Percentiles rank a stretch among this genome's conserved stretches.
phyloP scores from a whole-genome alignment of 139 green algal genomes.

The Haematococcus lacustris region DNA sequence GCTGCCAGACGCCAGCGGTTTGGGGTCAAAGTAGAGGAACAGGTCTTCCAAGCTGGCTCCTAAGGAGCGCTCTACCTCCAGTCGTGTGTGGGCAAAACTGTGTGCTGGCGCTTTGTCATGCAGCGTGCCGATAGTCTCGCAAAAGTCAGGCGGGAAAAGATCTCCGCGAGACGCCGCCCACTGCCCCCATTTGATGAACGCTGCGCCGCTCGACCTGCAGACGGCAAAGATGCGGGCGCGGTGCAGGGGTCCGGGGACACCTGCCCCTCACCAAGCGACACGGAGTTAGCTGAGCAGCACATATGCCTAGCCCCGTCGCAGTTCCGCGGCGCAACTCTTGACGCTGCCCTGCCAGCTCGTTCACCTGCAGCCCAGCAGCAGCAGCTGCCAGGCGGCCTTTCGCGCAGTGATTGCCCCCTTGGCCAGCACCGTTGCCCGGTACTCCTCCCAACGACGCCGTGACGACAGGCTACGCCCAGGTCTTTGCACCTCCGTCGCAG shows the following conservation, averaged over 20 bases:
- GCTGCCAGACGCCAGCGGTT: constrained; percentile 81
- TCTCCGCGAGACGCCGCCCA: constrained; percentile 87
- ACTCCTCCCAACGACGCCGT: not conserved
- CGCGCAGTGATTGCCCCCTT: constrained; percentile 19
- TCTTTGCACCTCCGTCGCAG: not conserved
- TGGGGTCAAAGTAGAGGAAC: constrained; percentile 78
- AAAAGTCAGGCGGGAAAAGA: constrained; percentile 91
- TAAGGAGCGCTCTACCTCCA: constrained; percentile 67
- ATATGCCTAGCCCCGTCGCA: not conserved
- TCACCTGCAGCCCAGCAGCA: constrained; percentile 45
- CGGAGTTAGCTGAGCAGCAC: not conserved
- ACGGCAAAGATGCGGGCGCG: not conserved
- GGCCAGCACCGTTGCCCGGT: no score
- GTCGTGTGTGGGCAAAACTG: constrained; percentile 34
- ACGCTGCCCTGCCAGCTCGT: not conserved
- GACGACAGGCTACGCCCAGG: not conserved
- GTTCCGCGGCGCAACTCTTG: not conserved
- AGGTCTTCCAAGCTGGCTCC: constrained; percentile 54
- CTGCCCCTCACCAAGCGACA: not conserved
- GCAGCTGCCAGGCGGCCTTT: constrained; percentile 37
- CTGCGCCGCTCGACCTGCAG: constrained; percentile 51
- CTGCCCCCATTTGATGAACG: constrained; percentile 86
- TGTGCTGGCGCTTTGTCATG: constrained; percentile 75
- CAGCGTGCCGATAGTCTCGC: constrained; percentile 62
- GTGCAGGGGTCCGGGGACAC: not conserved